Conservation (phyloP, 495 filamentous ascomycete species). For the Aspergillus incahuasiensis region DNA sequence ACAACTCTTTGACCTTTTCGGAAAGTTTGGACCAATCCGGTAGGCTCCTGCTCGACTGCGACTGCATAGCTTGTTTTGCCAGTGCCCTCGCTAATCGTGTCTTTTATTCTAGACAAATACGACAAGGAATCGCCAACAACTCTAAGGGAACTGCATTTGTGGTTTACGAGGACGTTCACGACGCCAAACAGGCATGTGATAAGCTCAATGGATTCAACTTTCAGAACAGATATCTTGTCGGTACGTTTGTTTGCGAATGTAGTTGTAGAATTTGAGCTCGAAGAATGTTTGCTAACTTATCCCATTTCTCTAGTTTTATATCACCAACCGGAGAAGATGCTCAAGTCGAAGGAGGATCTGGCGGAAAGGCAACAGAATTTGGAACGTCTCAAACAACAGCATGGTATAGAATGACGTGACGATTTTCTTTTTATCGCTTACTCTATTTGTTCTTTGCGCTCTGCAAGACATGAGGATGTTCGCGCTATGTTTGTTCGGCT, state of each 20-base stretch:
- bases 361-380: constrained; percentile 92
- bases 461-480: constrained; percentile 32
- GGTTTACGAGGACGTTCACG: constrained; percentile 98
- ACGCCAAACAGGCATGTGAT: constrained; percentile 97
- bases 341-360: constrained; percentile 86
- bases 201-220: constrained; percentile 99
- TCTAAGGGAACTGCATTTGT: constrained; percentile 99
- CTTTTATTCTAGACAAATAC: constrained; percentile 71
- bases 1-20: constrained; percentile 91
- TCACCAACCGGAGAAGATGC: constrained; percentile 98
- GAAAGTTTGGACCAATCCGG: constrained; percentile 92
- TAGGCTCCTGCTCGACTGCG: constrained; percentile 42
- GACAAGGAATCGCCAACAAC: constrained; percentile 93
- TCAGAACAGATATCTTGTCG: constrained; percentile 98
- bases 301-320: constrained; percentile 67
- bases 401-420: constrained; percentile 88
- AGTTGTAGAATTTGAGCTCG: not conserved
- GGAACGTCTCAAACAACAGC: constrained; percentile 95
- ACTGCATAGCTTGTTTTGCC: not conserved
- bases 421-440: constrained; percentile 30
- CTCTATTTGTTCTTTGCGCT: constrained; percentile 34
- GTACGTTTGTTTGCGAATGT: constrained; percentile 51
- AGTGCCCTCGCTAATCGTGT: constrained; percentile 29
- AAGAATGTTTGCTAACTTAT: constrained; percentile 12
- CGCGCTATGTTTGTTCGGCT: constrained; percentile 39